Evolutionary conservation across 345 rosid genomes (phyloP).

Genomic region (Bruguiera sexangula): DNA sequence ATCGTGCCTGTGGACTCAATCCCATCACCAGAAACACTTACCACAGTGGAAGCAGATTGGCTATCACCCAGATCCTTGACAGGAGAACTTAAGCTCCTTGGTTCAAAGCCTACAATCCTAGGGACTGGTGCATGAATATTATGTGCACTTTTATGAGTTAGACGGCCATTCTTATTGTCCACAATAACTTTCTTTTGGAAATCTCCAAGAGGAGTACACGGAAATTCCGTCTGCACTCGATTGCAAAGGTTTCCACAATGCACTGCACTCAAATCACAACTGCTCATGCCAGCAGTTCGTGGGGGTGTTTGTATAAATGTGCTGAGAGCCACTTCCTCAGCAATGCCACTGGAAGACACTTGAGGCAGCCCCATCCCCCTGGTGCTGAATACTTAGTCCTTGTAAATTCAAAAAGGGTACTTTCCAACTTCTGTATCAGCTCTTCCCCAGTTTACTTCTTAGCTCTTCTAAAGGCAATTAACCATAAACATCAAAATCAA

Average conservation of each 20-base stretch:
- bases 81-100: conserved; percentile 14
- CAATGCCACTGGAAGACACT: conserved; percentile 20
- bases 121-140: conserved; percentile 14
- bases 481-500: not conserved
- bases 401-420: conserved; percentile 10
- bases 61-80: conserved; percentile 6
- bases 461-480: conserved; percentile 4
- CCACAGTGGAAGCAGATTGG: conserved; percentile 9
- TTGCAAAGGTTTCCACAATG: conserved; percentile 26
- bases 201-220: conserved; percentile 16
- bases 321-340: conserved; percentile 23
- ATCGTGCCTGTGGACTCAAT: conserved; percentile 10
- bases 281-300: conserved; percentile 9
- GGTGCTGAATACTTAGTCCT: conserved; percentile 6
- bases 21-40: not conserved
- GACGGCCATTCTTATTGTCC: conserved; percentile 14
- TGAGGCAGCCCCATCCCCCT: conserved; percentile 23
- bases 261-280: conserved; percentile 29
- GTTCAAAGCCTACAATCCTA: conserved; percentile 25
- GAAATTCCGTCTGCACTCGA: conserved; percentile 25
- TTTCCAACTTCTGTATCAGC: conserved; percentile 5
- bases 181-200: conserved; percentile 12
- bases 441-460: not conserved
- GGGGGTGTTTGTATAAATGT: conserved; percentile 14
- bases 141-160: conserved; percentile 16